phyloP scores from a whole-genome alignment of 2,329 filamentous ascomycete genomes.

The Sclerotinia borealis region DNA sequence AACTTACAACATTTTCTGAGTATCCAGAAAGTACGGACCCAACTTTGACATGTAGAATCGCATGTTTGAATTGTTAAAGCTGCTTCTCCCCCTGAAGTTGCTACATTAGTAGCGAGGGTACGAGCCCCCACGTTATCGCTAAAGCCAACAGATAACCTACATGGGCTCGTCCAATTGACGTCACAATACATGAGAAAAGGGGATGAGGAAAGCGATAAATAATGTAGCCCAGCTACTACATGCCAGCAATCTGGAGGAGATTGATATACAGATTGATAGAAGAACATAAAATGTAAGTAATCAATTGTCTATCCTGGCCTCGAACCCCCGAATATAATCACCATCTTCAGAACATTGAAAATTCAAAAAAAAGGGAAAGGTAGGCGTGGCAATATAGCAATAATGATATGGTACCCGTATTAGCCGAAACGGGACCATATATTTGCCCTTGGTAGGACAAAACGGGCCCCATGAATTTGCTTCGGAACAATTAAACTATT shows the following conservation, averaged over 20 bases:
- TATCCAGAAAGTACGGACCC: slow-evolving; percentile 38
- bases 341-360: neutral
- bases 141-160: neutral
- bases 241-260: neutral
- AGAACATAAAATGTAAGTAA: neutral
- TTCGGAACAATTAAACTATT: slow-evolving; percentile 11
- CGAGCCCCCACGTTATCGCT: slow-evolving; percentile 8
- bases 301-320: neutral
- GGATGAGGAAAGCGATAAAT: neutral
- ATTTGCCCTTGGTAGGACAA: slow-evolving; percentile 6
- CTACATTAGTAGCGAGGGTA: slow-evolving; percentile 10
- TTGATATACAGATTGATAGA: neutral
- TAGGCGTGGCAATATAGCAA: slow-evolving; percentile 8
- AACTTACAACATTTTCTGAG: slow-evolving; percentile 37
- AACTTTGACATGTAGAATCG: slow-evolving; percentile 20
- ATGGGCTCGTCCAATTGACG: neutral
- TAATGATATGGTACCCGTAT: slow-evolving; percentile 7
- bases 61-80: slow-evolving; percentile 24
- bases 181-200: neutral
- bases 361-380: neutral
- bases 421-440: slow-evolving; percentile 14
- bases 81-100: slow-evolving; percentile 15
- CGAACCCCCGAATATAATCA: neutral
- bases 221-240: too few species aligned
- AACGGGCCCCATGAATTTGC: neutral